A percentile compares a stretch with the other conserved stretches of the same genome.
These are phyloP conservation scores for Mycena epipterygia DNA, from an alignment of 768 basidiomycete species.

Conservation along the genomic window DNA sequence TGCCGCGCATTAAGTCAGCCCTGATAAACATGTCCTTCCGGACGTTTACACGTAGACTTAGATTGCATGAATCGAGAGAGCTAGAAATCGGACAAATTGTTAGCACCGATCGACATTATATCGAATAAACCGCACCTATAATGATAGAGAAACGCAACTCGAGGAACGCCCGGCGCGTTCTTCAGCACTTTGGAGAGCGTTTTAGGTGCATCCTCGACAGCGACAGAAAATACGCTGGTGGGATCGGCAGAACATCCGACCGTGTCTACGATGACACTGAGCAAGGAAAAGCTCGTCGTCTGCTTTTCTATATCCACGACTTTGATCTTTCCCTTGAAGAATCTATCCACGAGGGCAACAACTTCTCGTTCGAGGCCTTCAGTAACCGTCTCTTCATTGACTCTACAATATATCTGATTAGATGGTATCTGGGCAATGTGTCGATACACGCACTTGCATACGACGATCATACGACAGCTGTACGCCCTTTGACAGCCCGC, in stretches of 20 bases:
- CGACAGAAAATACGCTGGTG: conserved; percentile 21
- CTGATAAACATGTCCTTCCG: conserved; percentile 26
- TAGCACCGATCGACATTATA: not conserved
- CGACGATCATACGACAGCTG: conserved; percentile 38
- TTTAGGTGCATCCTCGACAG: conserved; percentile 30
- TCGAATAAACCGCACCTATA: conserved; percentile 26
- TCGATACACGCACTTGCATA: conserved; percentile 35
- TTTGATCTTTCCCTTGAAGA: conserved; percentile 34
- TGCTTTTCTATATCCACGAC: conserved; percentile 23
- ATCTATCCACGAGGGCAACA: conserved; percentile 25
- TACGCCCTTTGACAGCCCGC: conserved; percentile 33
- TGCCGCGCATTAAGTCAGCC: conserved; percentile 29
- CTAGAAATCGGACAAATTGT: not conserved
- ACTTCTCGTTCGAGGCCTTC: conserved; percentile 28
- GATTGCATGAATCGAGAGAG: conserved; percentile 17
- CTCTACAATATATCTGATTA: conserved; percentile 7
- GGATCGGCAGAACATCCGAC: conserved; percentile 34
- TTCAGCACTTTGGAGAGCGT: conserved; percentile 29
- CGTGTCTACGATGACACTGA: conserved; percentile 37
- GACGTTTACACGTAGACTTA: conserved; percentile 28
- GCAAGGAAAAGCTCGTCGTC: conserved; percentile 27
- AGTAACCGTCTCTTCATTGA: conserved; percentile 30
- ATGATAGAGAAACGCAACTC: conserved; percentile 32
- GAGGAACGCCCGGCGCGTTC: conserved; percentile 31
- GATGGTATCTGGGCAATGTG: not conserved